phyloP scores from a whole-genome alignment of 176 grass and related monocot species.

The Musa troglodytarum region DNA sequence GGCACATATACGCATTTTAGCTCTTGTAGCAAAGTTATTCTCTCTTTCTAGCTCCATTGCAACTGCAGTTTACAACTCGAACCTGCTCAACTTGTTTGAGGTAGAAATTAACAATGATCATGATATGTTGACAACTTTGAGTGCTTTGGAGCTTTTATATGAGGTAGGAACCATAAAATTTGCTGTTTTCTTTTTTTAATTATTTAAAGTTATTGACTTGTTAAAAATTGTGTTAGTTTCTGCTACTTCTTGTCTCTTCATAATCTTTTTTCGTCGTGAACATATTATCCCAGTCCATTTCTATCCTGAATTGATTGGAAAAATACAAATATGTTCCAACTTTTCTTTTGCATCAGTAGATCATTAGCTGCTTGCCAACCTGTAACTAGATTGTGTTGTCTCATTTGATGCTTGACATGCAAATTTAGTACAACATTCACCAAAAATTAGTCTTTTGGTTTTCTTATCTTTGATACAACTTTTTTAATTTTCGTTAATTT shows the following conservation, averaged over 20 bases:
- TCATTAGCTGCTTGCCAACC: too few relatives aligned
- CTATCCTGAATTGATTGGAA: background rate
- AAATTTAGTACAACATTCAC: too few relatives aligned
- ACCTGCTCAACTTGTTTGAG: conserved; percentile 87
- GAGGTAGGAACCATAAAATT: conserved; percentile 38
- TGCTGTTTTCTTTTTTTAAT: background rate
- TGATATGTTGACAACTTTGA: conserved; percentile 68
- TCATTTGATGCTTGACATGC: too few relatives aligned
- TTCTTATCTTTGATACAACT: too few relatives aligned
- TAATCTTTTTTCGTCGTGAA: background rate
- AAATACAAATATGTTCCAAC: background rate
- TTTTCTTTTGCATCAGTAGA: too few relatives aligned
- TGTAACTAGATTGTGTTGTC: too few relatives aligned
- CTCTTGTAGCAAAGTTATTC: conserved; percentile 79
- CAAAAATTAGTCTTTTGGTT: too few relatives aligned
- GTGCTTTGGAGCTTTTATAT: conserved; percentile 76
- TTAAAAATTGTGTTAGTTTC: background rate
- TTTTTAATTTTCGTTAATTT: too few relatives aligned
- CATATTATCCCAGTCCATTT: background rate
- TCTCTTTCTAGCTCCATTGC: conserved; percentile 50
- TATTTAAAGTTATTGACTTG: background rate
- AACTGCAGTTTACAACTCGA: conserved; percentile 43
- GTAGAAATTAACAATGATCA: conserved; percentile 67
- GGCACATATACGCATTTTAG: conserved; percentile 63
- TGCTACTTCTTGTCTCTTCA: background rate